phyloP scores from a whole-genome alignment of 1,139 yeast species.

The Lodderomyces parapsilosis region DNA sequence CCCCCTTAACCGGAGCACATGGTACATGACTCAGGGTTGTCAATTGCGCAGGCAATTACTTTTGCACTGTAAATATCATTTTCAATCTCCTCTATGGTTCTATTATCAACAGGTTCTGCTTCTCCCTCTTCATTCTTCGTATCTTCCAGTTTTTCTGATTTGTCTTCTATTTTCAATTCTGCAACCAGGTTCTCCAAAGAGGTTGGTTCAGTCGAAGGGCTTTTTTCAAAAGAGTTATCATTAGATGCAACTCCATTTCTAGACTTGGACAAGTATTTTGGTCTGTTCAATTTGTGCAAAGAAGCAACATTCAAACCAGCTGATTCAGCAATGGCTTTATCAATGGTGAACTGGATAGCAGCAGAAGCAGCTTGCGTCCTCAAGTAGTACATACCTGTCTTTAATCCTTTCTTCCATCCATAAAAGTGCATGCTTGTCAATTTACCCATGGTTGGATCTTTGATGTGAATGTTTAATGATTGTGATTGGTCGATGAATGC shows the following conservation, averaged over 20 bases:
- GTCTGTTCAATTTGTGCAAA: slow-evolving; percentile 55
- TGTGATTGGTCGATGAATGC: slow-evolving; percentile 62
- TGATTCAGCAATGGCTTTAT: slow-evolving; percentile 31
- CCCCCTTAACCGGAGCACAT: slow-evolving; percentile 89
- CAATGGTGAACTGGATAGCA: slow-evolving; percentile 62
- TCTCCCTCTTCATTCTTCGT: slow-evolving; percentile 19
- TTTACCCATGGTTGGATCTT: slow-evolving; percentile 57
- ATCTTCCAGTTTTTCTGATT: slow-evolving; percentile 12
- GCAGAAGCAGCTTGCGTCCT: slow-evolving; percentile 65
- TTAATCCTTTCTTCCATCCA: slow-evolving; percentile 63
- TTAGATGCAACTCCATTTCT: slow-evolving; percentile 20
- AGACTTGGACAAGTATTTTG: slow-evolving; percentile 43
- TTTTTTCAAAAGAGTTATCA: slow-evolving; percentile 30
- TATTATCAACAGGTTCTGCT: slow-evolving; percentile 12
- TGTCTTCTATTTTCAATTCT: slow-evolving; percentile 34
- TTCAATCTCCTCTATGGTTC: slow-evolving; percentile 24
- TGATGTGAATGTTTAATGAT: slow-evolving; percentile 55
- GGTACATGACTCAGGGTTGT: slow-evolving; percentile 95
- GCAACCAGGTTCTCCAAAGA: slow-evolving; percentile 50
- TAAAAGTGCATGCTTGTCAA: slow-evolving; percentile 61
- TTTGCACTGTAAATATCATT: slow-evolving; percentile 86
- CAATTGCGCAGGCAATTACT: slow-evolving; percentile 94
- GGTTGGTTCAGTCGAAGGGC: slow-evolving; percentile 49
- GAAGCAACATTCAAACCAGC: slow-evolving; percentile 56
- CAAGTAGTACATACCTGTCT: slow-evolving; percentile 63